Base-by-base conservation (phyloP, 2,329 filamentous ascomycete species). In the Fusarium musae region DNA sequence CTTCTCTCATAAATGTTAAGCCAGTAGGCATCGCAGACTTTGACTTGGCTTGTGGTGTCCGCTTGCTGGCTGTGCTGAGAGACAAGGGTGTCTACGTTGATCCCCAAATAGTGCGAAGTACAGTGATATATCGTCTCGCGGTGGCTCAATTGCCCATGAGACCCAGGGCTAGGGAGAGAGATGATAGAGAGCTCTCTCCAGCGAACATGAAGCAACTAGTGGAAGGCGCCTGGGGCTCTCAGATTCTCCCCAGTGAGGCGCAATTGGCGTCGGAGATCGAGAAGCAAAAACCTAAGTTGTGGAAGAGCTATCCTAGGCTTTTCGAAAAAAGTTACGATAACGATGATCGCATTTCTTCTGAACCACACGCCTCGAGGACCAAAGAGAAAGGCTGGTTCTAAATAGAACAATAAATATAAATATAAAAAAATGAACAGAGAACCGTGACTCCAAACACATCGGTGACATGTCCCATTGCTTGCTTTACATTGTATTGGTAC, bases 1-100 rank as follows among this genome's bases (percentile, higher is more conserved):
- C 49, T 36, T 57, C 76, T 15, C 60, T 77, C 13, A 36, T 70
- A n/a, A 62, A 36, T 11, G 34, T 60, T 19, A 63, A 66, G 26
- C 39, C 68, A 10, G 17, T 58, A 36, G 71, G 62, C 15, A 64
- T 78, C 15, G 56, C 73, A 15, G 75, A 73, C 36, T 82, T 79
- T 57, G 80, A 83, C 58, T 39, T 84, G 49, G 81, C 80, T 15
- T 79, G 78, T 36, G 83, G 83, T 30, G 80, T 84, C 12, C 79
- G 78, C 17, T 70, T 84, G 13, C 72, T 84, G 9, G 80, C 80
- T 32, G 65, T 75, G 6, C 71, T 84, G 9, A 77, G 81, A 17
- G 78, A 83, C 28, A 77, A 75, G 28, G 83, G 83, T 5, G 78
- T 84, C 32, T 70, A 79, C 9, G 77, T 84, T 26, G 78, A 84